phyloP scores from a whole-genome alignment of 75 land plant species.

The Sequoia sempervirens region DNA sequence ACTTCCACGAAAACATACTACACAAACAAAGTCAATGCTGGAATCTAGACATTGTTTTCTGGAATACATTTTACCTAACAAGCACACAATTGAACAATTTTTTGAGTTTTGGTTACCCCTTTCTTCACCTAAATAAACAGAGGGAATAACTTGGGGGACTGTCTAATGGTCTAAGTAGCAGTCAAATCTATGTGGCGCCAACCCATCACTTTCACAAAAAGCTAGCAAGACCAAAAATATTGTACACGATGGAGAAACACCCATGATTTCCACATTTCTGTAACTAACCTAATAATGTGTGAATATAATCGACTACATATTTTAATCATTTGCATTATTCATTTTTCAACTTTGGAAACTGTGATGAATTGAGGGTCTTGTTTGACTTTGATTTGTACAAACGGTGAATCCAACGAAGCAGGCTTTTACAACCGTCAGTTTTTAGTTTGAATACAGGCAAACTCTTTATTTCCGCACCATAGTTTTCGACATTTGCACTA shows the following conservation, averaged over 20 bases:
- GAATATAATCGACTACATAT: background rate
- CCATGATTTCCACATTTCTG: background rate
- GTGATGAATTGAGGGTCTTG: background rate
- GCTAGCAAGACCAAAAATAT: background rate
- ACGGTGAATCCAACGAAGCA: background rate
- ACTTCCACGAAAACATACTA: no score
- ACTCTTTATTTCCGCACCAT: background rate
- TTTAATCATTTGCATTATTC: background rate
- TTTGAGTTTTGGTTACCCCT: no score
- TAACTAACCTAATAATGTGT: no score
- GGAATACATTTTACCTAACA: no score
- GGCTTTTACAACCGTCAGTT: background rate
- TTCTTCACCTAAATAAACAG: no score
- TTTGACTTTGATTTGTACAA: background rate
- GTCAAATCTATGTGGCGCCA: background rate
- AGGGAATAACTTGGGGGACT: no score
- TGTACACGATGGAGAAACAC: background rate
- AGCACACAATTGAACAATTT: no score
- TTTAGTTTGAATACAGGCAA: background rate
- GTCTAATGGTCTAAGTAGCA: background rate
- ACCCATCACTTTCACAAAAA: background rate
- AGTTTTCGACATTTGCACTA: background rate
- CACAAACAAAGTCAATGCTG: no score
- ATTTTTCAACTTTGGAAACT: slow-evolving; percentile 4
- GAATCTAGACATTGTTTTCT: no score